phyloP scores from a whole-genome alignment of 2,329 filamentous ascomycete species.

The Hymenoscyphus linearis region DNA sequence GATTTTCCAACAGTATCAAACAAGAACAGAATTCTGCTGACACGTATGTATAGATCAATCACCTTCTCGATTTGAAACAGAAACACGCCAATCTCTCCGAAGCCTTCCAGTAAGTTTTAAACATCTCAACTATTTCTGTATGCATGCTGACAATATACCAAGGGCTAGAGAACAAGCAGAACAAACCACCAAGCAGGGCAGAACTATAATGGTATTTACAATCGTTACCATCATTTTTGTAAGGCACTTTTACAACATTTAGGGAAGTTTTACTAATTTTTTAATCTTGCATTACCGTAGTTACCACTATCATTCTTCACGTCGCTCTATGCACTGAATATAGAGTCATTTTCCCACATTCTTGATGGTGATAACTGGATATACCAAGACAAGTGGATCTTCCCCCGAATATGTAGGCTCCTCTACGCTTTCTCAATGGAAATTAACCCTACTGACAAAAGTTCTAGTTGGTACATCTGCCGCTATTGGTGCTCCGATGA shows the following conservation, averaged over 20 bases:
- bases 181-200: background rate
- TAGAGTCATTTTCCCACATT: background rate
- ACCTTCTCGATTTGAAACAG: slow-evolving; percentile 5
- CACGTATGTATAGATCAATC: background rate
- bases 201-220: background rate
- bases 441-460: background rate
- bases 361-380: background rate
- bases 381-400: background rate
- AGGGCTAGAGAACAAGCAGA: background rate
- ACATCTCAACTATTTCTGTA: background rate
- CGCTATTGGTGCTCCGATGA: background rate
- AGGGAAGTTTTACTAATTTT: background rate
- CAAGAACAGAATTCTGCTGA: background rate
- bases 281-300: background rate
- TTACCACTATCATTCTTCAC: background rate
- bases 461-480: background rate
- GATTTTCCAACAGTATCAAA: background rate
- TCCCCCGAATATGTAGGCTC: background rate
- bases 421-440: background rate
- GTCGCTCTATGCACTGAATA: background rate
- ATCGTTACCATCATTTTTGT: background rate
- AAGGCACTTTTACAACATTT: background rate
- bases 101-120: background rate
- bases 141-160: background rate
- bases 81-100: slow-evolving; percentile 1